phyloP scores from a whole-genome alignment of 352 stramenopile species.

The Thraustotheca clavata region DNA sequence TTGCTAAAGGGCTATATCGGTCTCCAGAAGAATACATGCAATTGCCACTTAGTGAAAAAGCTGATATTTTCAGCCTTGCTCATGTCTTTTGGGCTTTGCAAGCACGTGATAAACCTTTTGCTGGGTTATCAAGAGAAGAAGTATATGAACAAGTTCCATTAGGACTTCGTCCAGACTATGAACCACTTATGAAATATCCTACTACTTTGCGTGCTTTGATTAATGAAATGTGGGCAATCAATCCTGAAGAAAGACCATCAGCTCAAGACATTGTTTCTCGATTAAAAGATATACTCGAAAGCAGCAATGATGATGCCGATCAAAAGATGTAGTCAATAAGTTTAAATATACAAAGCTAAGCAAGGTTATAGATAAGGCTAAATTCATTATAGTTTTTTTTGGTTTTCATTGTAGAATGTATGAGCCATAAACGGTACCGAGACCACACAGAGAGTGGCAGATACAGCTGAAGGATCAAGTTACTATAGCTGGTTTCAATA shows the following conservation, averaged over 20 bases:
- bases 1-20: conserved; percentile 74
- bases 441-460: conserved; percentile 48
- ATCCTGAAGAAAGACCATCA: conserved; percentile 41
- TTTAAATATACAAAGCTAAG: no score
- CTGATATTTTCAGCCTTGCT: conserved; percentile 64
- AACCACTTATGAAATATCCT: conserved; percentile 49
- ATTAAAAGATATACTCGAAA: conserved; percentile 43
- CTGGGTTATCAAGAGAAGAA: conserved; percentile 32
- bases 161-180: conserved; percentile 35
- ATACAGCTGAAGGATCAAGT: conserved; percentile 88
- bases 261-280: conserved; percentile 36
- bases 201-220: conserved; percentile 57
- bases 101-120: conserved; percentile 40
- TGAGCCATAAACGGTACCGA: conserved; percentile 88
- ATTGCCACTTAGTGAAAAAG: conserved; percentile 38
- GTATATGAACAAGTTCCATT: conserved; percentile 48
- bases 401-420: no score
- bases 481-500: conserved; percentile 84
- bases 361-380: no score
- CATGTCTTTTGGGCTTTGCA: conserved; percentile 56
- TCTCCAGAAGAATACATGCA: conserved; percentile 61
- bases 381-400: no score
- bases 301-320: conserved; percentile 25
- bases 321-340: background rate
- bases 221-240: conserved; percentile 37